Conservation (phyloP, 139 green algal genomes). For the Ettlia oleoabundans region DNA sequence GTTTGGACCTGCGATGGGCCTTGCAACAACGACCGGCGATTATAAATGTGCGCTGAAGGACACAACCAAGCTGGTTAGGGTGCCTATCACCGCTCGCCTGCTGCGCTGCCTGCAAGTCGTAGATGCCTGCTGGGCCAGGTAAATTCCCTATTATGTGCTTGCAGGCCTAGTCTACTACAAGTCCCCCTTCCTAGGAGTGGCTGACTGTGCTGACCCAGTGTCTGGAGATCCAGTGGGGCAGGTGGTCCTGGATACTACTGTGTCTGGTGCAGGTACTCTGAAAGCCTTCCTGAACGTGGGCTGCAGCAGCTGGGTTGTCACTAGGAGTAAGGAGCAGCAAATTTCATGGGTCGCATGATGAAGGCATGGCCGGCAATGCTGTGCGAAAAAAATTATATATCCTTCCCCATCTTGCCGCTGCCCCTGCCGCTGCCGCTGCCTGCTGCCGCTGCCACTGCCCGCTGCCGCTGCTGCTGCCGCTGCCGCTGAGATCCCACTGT, state of each 20-base stretch:
- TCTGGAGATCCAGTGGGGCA: background rate
- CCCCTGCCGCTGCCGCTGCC: too few relatives aligned
- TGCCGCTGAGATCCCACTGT: background rate
- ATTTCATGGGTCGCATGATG: too few relatives aligned
- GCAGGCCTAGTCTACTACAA: background rate
- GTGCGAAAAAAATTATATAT: too few relatives aligned
- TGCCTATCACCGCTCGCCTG: background rate
- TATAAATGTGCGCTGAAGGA: background rate
- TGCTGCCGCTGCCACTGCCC: background rate
- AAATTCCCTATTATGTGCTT: background rate
- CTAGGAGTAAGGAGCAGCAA: background rate
- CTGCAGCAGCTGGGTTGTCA: background rate
- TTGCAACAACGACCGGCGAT: background rate
- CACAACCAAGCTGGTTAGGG: background rate
- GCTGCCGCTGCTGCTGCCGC: background rate
- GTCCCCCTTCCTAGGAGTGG: background rate
- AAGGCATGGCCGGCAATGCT: too few relatives aligned
- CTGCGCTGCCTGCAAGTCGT: background rate
- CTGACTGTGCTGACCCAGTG: background rate
- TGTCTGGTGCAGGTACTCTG: background rate
- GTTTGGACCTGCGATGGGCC: background rate
- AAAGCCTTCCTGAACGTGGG: background rate
- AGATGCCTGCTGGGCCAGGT: background rate
- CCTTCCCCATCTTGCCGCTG: too few relatives aligned
- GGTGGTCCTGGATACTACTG: background rate